Evolutionary conservation across 1,284 basidiomycete genomes (phyloP).

Genomic region (Papiliotrema flavescens): DNA sequence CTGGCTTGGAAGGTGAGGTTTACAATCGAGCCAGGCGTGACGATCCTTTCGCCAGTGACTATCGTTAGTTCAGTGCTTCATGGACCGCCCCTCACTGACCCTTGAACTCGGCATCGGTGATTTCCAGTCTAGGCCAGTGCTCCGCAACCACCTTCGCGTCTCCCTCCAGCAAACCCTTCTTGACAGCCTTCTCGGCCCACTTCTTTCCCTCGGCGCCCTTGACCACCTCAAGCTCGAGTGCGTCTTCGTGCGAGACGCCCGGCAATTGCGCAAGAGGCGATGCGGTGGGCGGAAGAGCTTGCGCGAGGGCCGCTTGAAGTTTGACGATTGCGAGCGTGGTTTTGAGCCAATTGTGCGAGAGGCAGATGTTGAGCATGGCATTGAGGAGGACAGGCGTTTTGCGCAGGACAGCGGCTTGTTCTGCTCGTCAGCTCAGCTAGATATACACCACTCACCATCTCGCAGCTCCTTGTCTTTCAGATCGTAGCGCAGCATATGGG

Average conservation of each 20-base stretch:
- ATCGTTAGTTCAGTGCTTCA: slow-evolving; percentile 3
- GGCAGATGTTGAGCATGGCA: slow-evolving; percentile 76
- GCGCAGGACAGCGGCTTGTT: slow-evolving; percentile 65
- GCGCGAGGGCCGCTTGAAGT: slow-evolving; percentile 77
- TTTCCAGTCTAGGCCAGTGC: slow-evolving; percentile 71
- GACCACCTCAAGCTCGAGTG: slow-evolving; percentile 53
- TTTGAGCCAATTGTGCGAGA: slow-evolving; percentile 87
- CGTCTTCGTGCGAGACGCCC: slow-evolving; percentile 55
- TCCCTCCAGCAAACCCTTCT: slow-evolving; percentile 53
- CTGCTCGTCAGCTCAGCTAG: slow-evolving; percentile 45
- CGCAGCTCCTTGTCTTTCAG: slow-evolving; percentile 58
- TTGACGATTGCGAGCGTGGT: slow-evolving; percentile 76
- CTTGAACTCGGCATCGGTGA: slow-evolving; percentile 83
- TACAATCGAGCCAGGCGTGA: slow-evolving; percentile 86
- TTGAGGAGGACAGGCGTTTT: slow-evolving; percentile 71
- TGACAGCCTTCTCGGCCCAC: slow-evolving; percentile 50
- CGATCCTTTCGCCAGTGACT: slow-evolving; percentile 87
- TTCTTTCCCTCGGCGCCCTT: slow-evolving; percentile 55
- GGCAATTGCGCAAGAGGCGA: slow-evolving; percentile 70
- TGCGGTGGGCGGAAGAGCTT: slow-evolving; percentile 68
- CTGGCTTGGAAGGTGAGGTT: slow-evolving; percentile 71
- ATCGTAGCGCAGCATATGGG: slow-evolving; percentile 76
- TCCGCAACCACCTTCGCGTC: slow-evolving; percentile 68
- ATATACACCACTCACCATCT: slow-evolving; percentile 57
- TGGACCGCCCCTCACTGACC: slow-evolving; percentile 53